Conservation (phyloP, 164 flowering plant species). For the Dillenia suffruticosa region DNA sequence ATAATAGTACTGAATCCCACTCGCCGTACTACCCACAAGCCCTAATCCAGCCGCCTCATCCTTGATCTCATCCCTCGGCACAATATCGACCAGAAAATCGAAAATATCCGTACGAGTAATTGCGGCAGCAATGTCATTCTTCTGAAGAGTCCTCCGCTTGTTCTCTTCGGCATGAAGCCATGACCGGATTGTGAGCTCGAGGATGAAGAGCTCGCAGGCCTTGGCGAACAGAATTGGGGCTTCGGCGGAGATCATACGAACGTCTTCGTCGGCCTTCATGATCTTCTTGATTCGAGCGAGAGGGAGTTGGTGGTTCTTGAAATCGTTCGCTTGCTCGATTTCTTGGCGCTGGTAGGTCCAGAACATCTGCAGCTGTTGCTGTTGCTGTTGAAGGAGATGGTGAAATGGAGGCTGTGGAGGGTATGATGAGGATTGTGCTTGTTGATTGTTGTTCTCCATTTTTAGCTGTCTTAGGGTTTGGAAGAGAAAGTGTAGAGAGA, state of each 20-base stretch:
- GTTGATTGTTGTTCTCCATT: constrained; percentile 30
- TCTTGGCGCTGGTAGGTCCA: constrained; percentile 69
- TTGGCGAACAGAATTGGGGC: constrained; percentile 75
- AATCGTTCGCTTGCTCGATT: constrained; percentile 60
- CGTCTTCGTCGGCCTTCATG: constrained; percentile 84
- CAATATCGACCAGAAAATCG: constrained; percentile 66
- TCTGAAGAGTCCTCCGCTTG: constrained; percentile 75
- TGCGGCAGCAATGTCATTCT: constrained; percentile 76
- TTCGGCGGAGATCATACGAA: constrained; percentile 78
- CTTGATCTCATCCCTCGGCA: constrained; percentile 64
- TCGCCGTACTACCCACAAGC: constrained; percentile 28
- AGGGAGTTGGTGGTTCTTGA: constrained; percentile 79
- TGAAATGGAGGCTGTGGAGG: constrained; percentile 25
- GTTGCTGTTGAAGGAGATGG: constrained; percentile 71
- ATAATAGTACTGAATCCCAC: constrained; percentile 43
- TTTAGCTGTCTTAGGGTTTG: too few species aligned
- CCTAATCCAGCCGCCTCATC: constrained; percentile 27
- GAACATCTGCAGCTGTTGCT: constrained; percentile 70
- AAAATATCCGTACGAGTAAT: constrained; percentile 65
- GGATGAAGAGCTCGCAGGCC: constrained; percentile 77
- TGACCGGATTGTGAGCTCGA: constrained; percentile 66
- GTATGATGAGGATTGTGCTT: constrained; percentile 17
- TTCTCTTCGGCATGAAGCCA: constrained; percentile 86
- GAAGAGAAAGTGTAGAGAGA: too few species aligned
- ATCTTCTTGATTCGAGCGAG: constrained; percentile 78